Evolutionary conservation across 2,329 filamentous ascomycete genomes (phyloP).

Genomic region (Alternaria triticimaculans): DNA sequence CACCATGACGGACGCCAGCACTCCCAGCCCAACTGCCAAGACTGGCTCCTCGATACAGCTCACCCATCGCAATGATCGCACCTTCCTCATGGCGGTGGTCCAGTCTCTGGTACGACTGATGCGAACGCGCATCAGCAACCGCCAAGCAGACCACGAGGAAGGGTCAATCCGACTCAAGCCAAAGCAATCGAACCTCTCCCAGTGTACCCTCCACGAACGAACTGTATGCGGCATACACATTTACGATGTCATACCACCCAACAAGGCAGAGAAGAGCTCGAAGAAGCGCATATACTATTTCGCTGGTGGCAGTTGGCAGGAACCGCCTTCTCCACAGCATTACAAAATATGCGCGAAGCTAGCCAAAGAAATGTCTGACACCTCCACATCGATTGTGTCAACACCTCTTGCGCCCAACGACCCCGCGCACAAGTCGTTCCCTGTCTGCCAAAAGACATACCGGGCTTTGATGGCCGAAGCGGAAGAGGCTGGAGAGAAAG

Average conservation of each 20-base stretch:
- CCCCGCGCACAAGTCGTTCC: conserved; percentile 58
- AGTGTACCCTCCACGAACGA: conserved; percentile 50
- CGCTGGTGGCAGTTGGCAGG: conserved; percentile 63
- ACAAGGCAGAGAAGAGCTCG: conserved; percentile 6
- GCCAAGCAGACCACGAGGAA: conserved; percentile 41
- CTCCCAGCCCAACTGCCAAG: background rate
- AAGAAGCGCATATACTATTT: conserved; percentile 60
- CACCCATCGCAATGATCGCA: conserved; percentile 49
- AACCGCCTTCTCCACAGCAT: conserved; percentile 58
- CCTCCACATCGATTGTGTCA: conserved; percentile 57
- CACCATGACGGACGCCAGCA: conserved; percentile 1
- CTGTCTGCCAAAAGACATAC: conserved; percentile 57
- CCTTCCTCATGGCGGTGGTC: conserved; percentile 47
- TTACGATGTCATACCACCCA: conserved; percentile 52
- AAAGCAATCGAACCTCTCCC: conserved; percentile 39
- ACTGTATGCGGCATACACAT: conserved; percentile 53
- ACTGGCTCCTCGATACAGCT: conserved; percentile 36
- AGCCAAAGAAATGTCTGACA: conserved; percentile 50
- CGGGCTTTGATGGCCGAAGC: conserved; percentile 51
- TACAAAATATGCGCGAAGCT: conserved; percentile 60
- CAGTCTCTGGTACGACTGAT: conserved; percentile 50
- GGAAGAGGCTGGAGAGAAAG: conserved; percentile 47
- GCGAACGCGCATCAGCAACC: conserved; percentile 43
- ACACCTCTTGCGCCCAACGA: conserved; percentile 62
- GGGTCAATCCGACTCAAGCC: conserved; percentile 52